Evolutionary conservation across 371 early-diverging fungal species (phyloP).

Genomic region (Mortierella sp.): DNA sequence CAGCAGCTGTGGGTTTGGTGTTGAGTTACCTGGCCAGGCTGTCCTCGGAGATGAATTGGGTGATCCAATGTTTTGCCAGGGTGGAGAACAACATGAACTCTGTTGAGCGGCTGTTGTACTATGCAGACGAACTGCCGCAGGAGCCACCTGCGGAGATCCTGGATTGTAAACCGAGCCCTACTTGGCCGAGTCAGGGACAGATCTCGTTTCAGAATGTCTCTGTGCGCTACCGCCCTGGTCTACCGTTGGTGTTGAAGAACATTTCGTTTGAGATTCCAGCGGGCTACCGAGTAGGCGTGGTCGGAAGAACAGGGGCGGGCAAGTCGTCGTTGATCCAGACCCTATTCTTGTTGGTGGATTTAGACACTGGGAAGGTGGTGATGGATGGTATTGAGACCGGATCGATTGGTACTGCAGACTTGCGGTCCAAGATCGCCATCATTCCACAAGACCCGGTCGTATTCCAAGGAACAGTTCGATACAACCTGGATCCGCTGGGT

Average conservation of each 20-base stretch:
- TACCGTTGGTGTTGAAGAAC: slow-evolving; percentile 38
- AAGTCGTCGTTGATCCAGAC: slow-evolving; percentile 88
- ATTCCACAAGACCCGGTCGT: slow-evolving; percentile 97
- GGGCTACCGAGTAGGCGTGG: slow-evolving; percentile 86
- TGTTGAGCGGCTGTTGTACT: slow-evolving; percentile 64
- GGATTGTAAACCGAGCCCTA: slow-evolving; percentile 14
- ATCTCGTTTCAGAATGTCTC: slow-evolving; percentile 35
- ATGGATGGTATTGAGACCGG: slow-evolving; percentile 85
- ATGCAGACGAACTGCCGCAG: slow-evolving; percentile 59
- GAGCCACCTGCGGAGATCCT: slow-evolving; percentile 59
- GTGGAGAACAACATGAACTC: slow-evolving; percentile 54
- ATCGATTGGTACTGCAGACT: slow-evolving; percentile 77
- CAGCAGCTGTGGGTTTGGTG: slow-evolving; percentile 40
- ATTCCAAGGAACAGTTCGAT: slow-evolving; percentile 73
- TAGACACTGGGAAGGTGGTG: slow-evolving; percentile 73
- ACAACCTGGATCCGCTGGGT: slow-evolving; percentile 86
- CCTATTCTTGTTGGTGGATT: slow-evolving; percentile 91
- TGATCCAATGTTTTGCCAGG: slow-evolving; percentile 59
- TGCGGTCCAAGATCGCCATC: slow-evolving; percentile 84
- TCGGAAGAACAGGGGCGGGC: slow-evolving; percentile 96
- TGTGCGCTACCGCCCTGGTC: slow-evolving; percentile 39
- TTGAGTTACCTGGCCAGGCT: slow-evolving; percentile 42
- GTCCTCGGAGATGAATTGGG: slow-evolving; percentile 77
- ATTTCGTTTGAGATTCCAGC: slow-evolving; percentile 74
- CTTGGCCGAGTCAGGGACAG: slow-evolving; percentile 36